Conservation (phyloP, 2,329 filamentous ascomycete genomes). For the Parasarocladium wereldwijsianum region DNA sequence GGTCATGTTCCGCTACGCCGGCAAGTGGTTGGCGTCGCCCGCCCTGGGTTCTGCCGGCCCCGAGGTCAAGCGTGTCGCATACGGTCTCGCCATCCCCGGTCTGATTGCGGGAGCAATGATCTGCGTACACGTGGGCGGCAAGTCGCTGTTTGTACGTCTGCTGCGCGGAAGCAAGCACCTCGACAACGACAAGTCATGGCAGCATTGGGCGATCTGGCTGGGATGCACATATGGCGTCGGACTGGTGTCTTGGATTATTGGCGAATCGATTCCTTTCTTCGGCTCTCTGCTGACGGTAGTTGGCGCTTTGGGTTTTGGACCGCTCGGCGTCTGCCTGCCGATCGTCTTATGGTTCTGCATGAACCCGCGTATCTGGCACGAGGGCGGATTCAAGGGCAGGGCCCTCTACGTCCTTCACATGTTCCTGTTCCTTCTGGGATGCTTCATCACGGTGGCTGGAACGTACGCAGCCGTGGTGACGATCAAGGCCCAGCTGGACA, state of each 20-base stretch:
- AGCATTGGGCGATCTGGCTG: slow-evolving; percentile 11
- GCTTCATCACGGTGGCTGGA: slow-evolving; percentile 23
- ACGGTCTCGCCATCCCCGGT: slow-evolving; percentile 12
- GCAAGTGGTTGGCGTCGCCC: slow-evolving; percentile 3
- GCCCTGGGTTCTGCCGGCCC: slow-evolving; percentile 4
- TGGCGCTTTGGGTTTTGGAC: slow-evolving; percentile 10
- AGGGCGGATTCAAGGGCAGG: not conserved
- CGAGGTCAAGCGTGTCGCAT: slow-evolving; percentile 2
- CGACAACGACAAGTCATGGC: slow-evolving; percentile 7
- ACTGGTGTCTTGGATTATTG: slow-evolving; percentile 10
- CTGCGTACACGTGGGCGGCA: slow-evolving; percentile 10
- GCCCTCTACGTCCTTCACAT: slow-evolving; percentile 6
- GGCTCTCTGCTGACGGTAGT: slow-evolving; percentile 10
- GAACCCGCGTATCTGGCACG: slow-evolving; percentile 5
- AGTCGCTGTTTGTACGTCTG: slow-evolving; percentile 11
- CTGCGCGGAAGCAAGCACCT: slow-evolving; percentile 11
- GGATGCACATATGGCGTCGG: slow-evolving; percentile 9
- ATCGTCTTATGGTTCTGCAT: slow-evolving; percentile 9
- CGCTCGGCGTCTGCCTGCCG: slow-evolving; percentile 10
- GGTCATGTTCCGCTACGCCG: slow-evolving; percentile 4
- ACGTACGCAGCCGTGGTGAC: slow-evolving; percentile 24
- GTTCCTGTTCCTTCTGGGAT: slow-evolving; percentile 6
- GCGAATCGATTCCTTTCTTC: slow-evolving; percentile 11
- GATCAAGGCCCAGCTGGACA: slow-evolving; percentile 13
- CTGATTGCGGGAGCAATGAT: slow-evolving; percentile 9